Evolutionary conservation across 768 basidiomycete species (phyloP).

Genomic region (Mycena alexandri): DNA sequence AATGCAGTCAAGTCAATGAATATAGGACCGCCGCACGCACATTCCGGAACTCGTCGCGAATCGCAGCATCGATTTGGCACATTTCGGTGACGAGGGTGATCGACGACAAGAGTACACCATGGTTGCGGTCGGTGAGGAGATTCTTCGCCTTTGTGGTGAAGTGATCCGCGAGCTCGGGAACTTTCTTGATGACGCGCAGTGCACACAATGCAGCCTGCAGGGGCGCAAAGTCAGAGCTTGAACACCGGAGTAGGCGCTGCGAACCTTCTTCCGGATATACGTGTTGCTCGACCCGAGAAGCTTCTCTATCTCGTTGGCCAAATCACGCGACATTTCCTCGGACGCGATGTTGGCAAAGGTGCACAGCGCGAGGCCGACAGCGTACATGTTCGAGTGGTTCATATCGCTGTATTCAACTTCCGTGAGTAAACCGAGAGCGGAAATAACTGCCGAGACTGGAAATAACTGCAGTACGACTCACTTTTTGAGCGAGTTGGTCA

Average conservation of each 20-base stretch:
- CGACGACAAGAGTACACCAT: constrained; percentile 94
- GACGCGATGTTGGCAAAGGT: constrained; percentile 99
- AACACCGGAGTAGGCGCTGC: constrained; percentile 33
- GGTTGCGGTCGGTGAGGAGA: constrained; percentile 94
- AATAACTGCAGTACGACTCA: constrained; percentile 51
- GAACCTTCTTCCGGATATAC: constrained; percentile 98
- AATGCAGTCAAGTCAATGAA: not conserved
- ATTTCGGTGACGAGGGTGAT: constrained; percentile 97
- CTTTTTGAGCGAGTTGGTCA: constrained; percentile 99
- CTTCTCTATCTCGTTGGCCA: constrained; percentile 98
- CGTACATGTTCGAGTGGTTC: constrained; percentile 99
- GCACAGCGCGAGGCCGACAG: constrained; percentile 95
- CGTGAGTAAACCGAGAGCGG: constrained; percentile 29
- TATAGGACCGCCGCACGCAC: constrained; percentile 58
- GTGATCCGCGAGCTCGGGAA: constrained; percentile 95
- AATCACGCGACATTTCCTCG: constrained; percentile 99
- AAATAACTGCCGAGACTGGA: not conserved
- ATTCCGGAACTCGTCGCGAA: constrained; percentile 90
- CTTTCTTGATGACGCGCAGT: constrained; percentile 92
- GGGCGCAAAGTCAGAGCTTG: constrained; percentile 21
- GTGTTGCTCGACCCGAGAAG: constrained; percentile 97
- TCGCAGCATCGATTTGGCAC: constrained; percentile 81
- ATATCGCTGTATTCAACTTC: constrained; percentile 77
- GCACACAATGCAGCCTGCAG: constrained; percentile 94
- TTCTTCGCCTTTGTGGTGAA: constrained; percentile 90